Evolutionary conservation across 495 filamentous ascomycete genomes (phyloP).

Genomic region (Penicillium canescens): DNA sequence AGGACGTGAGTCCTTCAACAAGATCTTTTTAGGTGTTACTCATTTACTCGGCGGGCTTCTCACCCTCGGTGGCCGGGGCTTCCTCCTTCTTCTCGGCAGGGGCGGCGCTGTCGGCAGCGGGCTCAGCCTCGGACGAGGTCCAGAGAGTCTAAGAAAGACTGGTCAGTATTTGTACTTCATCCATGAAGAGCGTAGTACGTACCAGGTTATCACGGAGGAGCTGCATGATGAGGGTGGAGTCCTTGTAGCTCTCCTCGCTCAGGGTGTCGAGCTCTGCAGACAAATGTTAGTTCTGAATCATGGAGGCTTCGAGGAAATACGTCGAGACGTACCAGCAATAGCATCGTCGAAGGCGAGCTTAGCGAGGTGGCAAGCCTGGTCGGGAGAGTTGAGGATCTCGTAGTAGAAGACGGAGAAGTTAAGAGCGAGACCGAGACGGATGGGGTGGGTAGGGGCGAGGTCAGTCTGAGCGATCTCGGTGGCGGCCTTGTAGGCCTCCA

Average conservation of each 20-base stretch:
- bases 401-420: constrained; percentile 99
- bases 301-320: neutral
- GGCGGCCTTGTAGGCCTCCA: constrained; percentile 97
- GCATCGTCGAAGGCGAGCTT: constrained; percentile 99
- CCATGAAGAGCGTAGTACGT: constrained; percentile 38
- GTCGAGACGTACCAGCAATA: constrained; percentile 77
- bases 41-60: constrained; percentile 62
- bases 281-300: constrained; percentile 18
- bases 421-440: constrained; percentile 95
- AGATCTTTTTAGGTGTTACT: constrained; percentile 35
- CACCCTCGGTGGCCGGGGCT: constrained; percentile 52
- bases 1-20: constrained; percentile 42
- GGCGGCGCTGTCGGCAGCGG: constrained; percentile 55
- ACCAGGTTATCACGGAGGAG: constrained; percentile 98
- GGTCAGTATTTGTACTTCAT: constrained; percentile 20
- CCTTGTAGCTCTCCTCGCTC: constrained; percentile 99
- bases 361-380: constrained; percentile 98
- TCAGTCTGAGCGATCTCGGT: constrained; percentile 98
- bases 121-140: constrained; percentile 98
- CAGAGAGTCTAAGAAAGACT: constrained; percentile 77
- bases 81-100: constrained; percentile 62
- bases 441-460: constrained; percentile 97
- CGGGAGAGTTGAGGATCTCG: constrained; percentile 98
- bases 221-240: constrained; percentile 99
- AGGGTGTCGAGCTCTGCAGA: constrained; percentile 90